These are phyloP conservation scores for Aspergillus jensenii DNA, from an alignment of 2,329 filamentous ascomycete species.

Conservation along the genomic window DNA sequence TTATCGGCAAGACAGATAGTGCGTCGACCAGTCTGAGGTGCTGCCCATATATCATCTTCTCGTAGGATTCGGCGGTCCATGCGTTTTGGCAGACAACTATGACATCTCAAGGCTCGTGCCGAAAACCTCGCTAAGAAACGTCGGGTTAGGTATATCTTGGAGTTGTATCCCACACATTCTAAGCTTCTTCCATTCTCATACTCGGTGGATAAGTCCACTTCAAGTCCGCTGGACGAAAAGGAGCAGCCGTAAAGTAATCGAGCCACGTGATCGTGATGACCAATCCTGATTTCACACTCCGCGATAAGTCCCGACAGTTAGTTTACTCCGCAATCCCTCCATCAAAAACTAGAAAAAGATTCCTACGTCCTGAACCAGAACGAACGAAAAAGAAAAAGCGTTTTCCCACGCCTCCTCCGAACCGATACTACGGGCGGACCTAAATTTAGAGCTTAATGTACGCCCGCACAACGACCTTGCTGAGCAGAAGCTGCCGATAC, in stretches of 20 bases:
- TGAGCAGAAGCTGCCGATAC: slow-evolving; percentile 43
- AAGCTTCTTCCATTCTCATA: neutral
- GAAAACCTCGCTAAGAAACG: neutral
- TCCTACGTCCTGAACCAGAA: neutral
- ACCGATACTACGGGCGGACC: neutral
- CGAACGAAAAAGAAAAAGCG: neutral
- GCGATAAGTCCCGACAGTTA: neutral
- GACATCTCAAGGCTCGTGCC: neutral
- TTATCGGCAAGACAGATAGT: too few species aligned
- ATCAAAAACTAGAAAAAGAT: neutral
- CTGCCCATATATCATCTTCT: neutral
- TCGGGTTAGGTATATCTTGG: neutral
- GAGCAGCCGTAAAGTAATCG: neutral
- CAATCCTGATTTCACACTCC: neutral
- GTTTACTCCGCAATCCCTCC: neutral
- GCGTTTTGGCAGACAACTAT: neutral
- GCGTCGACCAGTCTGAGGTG: too few species aligned
- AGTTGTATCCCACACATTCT: neutral
- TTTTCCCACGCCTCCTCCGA: neutral
- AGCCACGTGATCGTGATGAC: neutral
- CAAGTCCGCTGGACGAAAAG: neutral
- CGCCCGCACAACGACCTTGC: slow-evolving; percentile 33
- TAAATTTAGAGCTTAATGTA: slow-evolving; percentile 35
- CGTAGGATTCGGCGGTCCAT: neutral
- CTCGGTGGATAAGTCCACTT: neutral